These are phyloP conservation scores for Collybia mongolica DNA, from an alignment of 768 basidiomycete species.

Conservation along the genomic window DNA sequence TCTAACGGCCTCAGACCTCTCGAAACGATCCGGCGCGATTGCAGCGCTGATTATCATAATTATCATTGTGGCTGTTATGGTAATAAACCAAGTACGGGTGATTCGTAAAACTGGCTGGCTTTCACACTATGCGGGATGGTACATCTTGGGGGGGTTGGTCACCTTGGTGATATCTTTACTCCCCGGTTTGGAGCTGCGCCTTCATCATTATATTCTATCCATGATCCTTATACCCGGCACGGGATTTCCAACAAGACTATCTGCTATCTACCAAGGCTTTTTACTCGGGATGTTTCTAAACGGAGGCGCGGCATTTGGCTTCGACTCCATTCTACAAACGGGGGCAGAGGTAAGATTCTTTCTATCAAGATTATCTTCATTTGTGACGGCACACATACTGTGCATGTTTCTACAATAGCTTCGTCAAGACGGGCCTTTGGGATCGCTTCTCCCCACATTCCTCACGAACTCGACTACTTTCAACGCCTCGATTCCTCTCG, in stretches of 20 bases:
- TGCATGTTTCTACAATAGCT: slow-evolving; percentile 41
- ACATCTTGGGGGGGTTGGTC: slow-evolving; percentile 64
- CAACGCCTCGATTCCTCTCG: slow-evolving; percentile 51
- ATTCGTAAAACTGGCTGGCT: slow-evolving; percentile 86
- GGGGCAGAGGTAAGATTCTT: slow-evolving; percentile 52
- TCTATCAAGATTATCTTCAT: not conserved
- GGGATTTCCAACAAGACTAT: slow-evolving; percentile 78
- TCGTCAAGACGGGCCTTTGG: slow-evolving; percentile 66
- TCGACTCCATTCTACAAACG: slow-evolving; percentile 79
- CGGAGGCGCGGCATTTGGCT: slow-evolving; percentile 76
- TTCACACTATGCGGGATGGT: slow-evolving; percentile 75
- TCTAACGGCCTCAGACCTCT: slow-evolving; percentile 69
- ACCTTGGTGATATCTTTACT: slow-evolving; percentile 63
- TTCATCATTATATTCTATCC: slow-evolving; percentile 84
- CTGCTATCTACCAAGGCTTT: slow-evolving; percentile 79
- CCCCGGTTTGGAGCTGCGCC: slow-evolving; percentile 64
- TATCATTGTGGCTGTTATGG: slow-evolving; percentile 55
- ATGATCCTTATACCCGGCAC: slow-evolving; percentile 76
- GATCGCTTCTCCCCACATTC: slow-evolving; percentile 69
- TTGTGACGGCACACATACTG: slow-evolving; percentile 9
- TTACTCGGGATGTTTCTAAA: slow-evolving; percentile 82
- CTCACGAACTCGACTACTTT: slow-evolving; percentile 73
- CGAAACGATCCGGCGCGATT: slow-evolving; percentile 64
- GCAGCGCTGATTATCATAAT: slow-evolving; percentile 67
- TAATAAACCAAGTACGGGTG: slow-evolving; percentile 76